Evolutionary conservation across 2,329 filamentous ascomycete genomes (phyloP).

Genomic region (Colletotrichum incanum): DNA sequence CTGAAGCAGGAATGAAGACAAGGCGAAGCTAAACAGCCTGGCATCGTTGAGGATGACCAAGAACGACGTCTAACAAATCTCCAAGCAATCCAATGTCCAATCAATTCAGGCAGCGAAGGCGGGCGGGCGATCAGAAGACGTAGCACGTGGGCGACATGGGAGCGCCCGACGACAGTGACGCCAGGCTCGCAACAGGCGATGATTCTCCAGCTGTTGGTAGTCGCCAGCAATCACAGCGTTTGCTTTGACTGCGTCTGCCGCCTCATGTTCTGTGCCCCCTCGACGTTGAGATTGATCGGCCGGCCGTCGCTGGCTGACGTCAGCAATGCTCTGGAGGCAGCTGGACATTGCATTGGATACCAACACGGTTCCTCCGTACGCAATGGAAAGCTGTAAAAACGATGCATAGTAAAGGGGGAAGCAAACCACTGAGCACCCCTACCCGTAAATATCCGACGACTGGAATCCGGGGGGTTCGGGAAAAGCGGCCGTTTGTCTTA

Average conservation of each 20-base stretch:
- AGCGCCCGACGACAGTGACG: conserved; percentile 7
- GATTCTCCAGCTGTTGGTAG: neutral
- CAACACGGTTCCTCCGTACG: neutral
- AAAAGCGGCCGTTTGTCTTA: neutral
- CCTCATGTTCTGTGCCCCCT: neutral
- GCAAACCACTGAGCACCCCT: neutral
- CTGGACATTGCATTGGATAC: neutral
- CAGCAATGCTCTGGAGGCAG: neutral
- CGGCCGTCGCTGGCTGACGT: conserved; percentile 7
- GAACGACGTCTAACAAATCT: neutral
- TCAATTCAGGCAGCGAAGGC: neutral
- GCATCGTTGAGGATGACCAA: neutral
- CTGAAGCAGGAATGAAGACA: conserved; percentile 7
- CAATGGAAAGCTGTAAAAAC: no score
- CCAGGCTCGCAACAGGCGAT: neutral
- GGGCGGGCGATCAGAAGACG: neutral
- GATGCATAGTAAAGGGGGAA: no score
- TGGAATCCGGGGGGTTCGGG: neutral
- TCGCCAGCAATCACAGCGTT: neutral
- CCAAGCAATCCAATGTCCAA: neutral
- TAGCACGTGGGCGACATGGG: conserved; percentile 10
- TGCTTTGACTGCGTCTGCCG: neutral
- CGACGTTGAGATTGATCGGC: neutral
- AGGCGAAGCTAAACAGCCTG: neutral
- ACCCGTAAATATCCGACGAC: neutral